Evolutionary conservation across 2,329 filamentous ascomycete genomes (phyloP).

Genomic region (Camillea tinctor): DNA sequence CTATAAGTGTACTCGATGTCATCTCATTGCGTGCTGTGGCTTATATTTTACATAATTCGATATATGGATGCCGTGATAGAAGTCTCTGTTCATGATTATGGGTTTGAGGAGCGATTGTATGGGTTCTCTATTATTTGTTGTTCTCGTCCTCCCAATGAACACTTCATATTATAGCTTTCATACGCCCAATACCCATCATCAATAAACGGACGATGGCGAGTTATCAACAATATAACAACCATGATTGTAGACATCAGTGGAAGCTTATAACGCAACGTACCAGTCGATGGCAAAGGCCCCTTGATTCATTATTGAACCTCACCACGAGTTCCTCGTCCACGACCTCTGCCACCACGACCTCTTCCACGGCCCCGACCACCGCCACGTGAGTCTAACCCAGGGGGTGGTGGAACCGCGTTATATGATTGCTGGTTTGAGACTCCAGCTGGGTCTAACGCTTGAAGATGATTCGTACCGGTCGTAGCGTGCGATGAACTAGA

Average conservation of each 20-base stretch:
- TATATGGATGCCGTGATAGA: not conserved
- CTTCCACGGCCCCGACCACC: slow-evolving; percentile 24
- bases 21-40: not conserved
- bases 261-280: not conserved
- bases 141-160: not conserved
- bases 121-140: not conserved
- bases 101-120: not conserved
- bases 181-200: not conserved
- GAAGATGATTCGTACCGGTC: not conserved
- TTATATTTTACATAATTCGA: not conserved
- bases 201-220: not conserved
- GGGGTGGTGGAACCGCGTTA: slow-evolving; percentile 60
- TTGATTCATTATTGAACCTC: slow-evolving; percentile 3
- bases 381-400: slow-evolving; percentile 48
- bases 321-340: slow-evolving; percentile 23
- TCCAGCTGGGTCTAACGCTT: slow-evolving; percentile 4
- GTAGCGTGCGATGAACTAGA: slow-evolving; percentile 7
- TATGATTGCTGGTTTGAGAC: slow-evolving; percentile 38
- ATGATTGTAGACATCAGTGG: not conserved
- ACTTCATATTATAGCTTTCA: not conserved
- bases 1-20: not conserved
- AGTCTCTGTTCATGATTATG: not conserved
- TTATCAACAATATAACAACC: not conserved
- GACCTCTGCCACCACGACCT: slow-evolving; percentile 8
- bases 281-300: not conserved